Percentiles rank a stretch among this genome's conserved stretches.
These are phyloP conservation scores for Lithospermum erythrorhizon DNA, from an alignment of 257 asterid species.

Conservation along the genomic window DNA sequence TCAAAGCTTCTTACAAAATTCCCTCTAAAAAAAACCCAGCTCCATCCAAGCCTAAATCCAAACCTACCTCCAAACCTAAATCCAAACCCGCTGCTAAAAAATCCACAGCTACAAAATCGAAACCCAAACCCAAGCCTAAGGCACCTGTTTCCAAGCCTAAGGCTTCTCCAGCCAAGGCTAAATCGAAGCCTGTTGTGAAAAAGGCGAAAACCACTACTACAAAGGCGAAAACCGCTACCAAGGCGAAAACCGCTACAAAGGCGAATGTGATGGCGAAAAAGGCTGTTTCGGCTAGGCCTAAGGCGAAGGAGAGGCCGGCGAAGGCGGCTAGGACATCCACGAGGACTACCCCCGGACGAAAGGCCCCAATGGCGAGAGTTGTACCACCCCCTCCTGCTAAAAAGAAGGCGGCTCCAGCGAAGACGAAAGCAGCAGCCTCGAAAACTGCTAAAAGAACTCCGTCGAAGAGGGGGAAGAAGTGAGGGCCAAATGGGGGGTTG, in stretches of 20 bases:
- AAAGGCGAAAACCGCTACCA: too few species aligned
- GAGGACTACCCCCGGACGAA: neutral
- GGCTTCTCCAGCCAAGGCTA: neutral
- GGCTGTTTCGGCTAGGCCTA: neutral
- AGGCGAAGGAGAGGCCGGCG: conserved; percentile 18
- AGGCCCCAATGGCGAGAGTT: neutral
- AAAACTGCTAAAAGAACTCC: conserved; percentile 25
- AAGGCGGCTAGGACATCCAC: neutral
- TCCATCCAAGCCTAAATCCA: neutral
- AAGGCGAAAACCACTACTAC: neutral
- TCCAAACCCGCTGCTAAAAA: too few species aligned
- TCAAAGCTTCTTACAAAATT: conserved; percentile 56
- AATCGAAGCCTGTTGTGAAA: neutral
- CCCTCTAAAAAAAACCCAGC: conserved; percentile 12
- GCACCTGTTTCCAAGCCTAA: neutral
- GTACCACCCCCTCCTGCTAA: neutral
- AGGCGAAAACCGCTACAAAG: conserved; percentile 1
- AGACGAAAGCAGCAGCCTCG: neutral
- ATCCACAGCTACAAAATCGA: neutral
- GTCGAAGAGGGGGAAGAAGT: conserved; percentile 19
- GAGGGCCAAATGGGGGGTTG: neutral
- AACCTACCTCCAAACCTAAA: conserved; percentile 2
- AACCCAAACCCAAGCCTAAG: neutral
- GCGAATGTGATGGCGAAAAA: conserved; percentile 4
- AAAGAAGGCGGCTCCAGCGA: too few species aligned